Evolutionary conservation across 163 green algal species (phyloP).

Genomic region (Chlorella variabilis): DNA sequence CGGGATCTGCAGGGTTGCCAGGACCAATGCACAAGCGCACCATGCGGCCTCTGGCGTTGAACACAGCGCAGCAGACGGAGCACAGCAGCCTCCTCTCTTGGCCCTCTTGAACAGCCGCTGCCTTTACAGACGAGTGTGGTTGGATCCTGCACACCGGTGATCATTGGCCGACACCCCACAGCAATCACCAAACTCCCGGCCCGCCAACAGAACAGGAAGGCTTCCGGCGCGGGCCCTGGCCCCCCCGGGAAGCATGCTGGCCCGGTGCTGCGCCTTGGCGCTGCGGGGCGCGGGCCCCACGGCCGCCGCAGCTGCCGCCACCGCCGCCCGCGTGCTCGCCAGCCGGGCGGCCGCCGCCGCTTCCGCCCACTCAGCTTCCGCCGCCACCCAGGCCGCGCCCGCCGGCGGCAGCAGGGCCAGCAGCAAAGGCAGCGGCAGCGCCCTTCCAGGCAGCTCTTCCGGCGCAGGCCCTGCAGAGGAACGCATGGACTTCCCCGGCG

Average conservation of each 20-base stretch:
- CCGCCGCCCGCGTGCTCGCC: not conserved
- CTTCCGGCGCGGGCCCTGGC: not conserved
- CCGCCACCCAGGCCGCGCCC: not conserved
- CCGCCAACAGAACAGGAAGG: not conserved
- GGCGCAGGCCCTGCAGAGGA: not conserved
- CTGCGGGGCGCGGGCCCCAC: not conserved
- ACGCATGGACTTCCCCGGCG: conserved; percentile 57
- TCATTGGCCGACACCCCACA: too few relatives aligned
- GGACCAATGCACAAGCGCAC: not conserved
- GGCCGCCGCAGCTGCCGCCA: too few relatives aligned
- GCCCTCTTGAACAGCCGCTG: too few relatives aligned
- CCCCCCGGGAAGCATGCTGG: not conserved
- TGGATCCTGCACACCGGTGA: not conserved
- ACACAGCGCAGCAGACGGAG: too few relatives aligned
- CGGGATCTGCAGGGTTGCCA: not conserved
- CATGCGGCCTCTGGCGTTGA: too few relatives aligned
- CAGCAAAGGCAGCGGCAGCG: not conserved
- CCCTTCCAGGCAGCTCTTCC: not conserved
- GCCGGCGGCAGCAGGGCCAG: not conserved
- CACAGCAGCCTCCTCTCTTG: too few relatives aligned
- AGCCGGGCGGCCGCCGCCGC: not conserved
- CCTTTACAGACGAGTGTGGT: too few relatives aligned
- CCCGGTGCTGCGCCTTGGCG: not conserved
- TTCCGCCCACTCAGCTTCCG: conserved; percentile 2
- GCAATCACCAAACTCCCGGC: not conserved